Evolutionary conservation across 495 filamentous ascomycete species (phyloP), one percentile per base, ranked within the genome.

Genomic region (Neurospora terricola): DNA sequence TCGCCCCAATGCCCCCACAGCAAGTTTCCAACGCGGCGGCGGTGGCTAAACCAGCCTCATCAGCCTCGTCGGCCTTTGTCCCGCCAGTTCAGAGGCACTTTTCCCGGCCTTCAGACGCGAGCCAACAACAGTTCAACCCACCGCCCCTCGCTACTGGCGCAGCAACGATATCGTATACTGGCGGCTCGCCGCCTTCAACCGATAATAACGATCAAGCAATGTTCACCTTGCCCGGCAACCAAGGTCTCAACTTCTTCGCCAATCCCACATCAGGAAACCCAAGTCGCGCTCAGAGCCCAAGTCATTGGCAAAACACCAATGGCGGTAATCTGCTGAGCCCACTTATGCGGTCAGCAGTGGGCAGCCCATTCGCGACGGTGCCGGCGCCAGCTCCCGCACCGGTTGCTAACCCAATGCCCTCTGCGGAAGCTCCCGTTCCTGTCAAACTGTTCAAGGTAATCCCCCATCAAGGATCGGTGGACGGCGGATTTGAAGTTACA

Each of bases 401-500:
- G 27, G 54, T 66, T 66, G 54, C 30, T 36, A 66, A 66, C 16
- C 7, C 14, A 66, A 36, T 66, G 54, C 54, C 54, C 34, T 34
- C 54, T 66, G 54, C 27, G 27, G 54, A 66, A 6, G 54, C 54
- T 18, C 54, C 54, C 11, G 54, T 66, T 66, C 54, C 54, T 16
- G 54, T 66, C 7, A 66, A 66, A 18, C 27, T 66, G 1, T 66
- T 66, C 77, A 94, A 93, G 78, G 81, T 97, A 66, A 91, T 95
- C 43, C 94, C 94, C 2, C 84, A 86, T 40, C 91, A 96, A 80
- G 95, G 94, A 12, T 92, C 94, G 11, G 90, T 90, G 54, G 86
- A 86, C 34, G 95, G 95, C 72, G 93, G 94, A 14, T 91, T 92
- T 39, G 94, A 97, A 76, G 93, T 97, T 14, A 93, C 92, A 0